Evolutionary conservation across 1,139 yeast species (phyloP).

Genomic region (Taphrina communis): DNA sequence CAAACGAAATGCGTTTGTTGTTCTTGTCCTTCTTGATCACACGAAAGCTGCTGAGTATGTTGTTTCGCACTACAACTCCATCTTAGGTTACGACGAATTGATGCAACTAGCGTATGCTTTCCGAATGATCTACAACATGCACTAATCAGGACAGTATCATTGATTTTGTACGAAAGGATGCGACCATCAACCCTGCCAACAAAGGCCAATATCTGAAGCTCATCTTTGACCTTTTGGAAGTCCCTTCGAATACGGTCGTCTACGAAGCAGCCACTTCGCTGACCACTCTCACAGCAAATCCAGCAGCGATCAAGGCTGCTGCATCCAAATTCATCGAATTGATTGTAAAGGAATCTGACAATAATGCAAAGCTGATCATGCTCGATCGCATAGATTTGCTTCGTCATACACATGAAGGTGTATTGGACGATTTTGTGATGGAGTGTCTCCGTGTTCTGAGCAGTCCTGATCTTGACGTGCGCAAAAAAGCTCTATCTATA

Average conservation of each 20-base stretch:
- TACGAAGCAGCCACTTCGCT: slow-evolving; percentile 92
- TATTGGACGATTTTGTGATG: slow-evolving; percentile 80
- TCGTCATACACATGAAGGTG: slow-evolving; percentile 76
- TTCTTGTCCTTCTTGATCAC: slow-evolving; percentile 80
- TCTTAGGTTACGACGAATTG: slow-evolving; percentile 78
- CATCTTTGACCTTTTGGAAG: slow-evolving; percentile 73
- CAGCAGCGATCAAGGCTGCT: slow-evolving; percentile 71
- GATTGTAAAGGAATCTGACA: slow-evolving; percentile 90
- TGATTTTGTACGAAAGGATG: slow-evolving; percentile 72
- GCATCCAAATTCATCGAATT: slow-evolving; percentile 86
- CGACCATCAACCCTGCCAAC: slow-evolving; percentile 60
- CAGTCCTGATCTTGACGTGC: slow-evolving; percentile 88
- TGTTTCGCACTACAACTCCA: slow-evolving; percentile 68
- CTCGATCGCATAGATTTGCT: slow-evolving; percentile 83
- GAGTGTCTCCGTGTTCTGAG: slow-evolving; percentile 85
- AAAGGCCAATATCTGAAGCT: slow-evolving; percentile 74
- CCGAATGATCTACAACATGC: neutral
- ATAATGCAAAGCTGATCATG: slow-evolving; percentile 89
- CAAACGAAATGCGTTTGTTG: slow-evolving; percentile 92
- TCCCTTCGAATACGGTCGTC: slow-evolving; percentile 74
- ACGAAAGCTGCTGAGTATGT: slow-evolving; percentile 83
- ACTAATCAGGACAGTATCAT: slow-evolving; percentile 57
- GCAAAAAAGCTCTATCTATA: slow-evolving; percentile 83
- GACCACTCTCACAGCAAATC: slow-evolving; percentile 71
- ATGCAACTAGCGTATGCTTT: slow-evolving; percentile 68